Evolutionary conservation across 257 asterid genomes (phyloP).

Genomic region (Buddleja alternifolia): DNA sequence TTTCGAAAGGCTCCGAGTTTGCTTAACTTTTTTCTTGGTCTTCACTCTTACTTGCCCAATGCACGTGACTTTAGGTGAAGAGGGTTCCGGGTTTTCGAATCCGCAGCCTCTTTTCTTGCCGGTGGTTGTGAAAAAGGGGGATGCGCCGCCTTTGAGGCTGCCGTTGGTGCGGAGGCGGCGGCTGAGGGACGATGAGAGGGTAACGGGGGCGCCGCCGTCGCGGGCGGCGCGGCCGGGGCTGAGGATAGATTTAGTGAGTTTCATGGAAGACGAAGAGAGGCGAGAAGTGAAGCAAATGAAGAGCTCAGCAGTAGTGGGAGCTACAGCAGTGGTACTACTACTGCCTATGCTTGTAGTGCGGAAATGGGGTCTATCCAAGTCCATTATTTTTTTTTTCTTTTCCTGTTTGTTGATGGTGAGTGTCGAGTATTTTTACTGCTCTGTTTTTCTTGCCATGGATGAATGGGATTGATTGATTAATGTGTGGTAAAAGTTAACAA

Average conservation of each 20-base stretch:
- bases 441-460: constrained; percentile 28
- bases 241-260: constrained; percentile 53
- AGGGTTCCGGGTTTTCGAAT: constrained; percentile 86
- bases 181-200: constrained; percentile 78
- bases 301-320: constrained; percentile 48
- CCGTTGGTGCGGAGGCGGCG: constrained; percentile 77
- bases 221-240: constrained; percentile 60
- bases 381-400: constrained; percentile 38
- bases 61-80: constrained; percentile 97
- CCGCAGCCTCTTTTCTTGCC: constrained; percentile 65
- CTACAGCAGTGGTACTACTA: constrained; percentile 21
- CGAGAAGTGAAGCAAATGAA: constrained; percentile 75
- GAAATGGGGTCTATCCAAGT: constrained; percentile 63
- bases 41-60: constrained; percentile 95
- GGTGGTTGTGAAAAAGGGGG: constrained; percentile 63
- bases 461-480: constrained; percentile 3
- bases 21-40: constrained; percentile 75
- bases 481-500: constrained; percentile 27
- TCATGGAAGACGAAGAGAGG: constrained; percentile 59
- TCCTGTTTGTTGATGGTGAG: background rate
- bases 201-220: constrained; percentile 51
- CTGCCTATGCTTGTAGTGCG: constrained; percentile 45
- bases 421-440: constrained; percentile 30
- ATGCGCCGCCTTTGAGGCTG: constrained; percentile 78
- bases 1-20: constrained; percentile 62